Conservation (phyloP, 2,329 filamentous ascomycete genomes). For the Rutstroemia sp. region DNA sequence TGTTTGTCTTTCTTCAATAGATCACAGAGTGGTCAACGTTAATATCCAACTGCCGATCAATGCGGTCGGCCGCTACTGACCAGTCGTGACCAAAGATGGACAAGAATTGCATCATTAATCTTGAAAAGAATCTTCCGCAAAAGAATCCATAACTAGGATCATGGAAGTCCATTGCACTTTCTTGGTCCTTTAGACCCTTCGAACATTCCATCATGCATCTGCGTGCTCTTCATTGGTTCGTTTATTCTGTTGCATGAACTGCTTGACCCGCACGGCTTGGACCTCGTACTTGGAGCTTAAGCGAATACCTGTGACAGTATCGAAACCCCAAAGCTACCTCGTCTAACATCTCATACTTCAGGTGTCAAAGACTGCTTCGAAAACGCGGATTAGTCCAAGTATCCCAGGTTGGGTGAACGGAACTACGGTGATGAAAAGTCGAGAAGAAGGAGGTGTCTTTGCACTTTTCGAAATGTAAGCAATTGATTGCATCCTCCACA, state of each 20-base stretch:
- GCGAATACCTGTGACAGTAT: constrained; percentile 26
- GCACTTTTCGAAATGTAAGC: not conserved
- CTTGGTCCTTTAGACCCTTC: not conserved
- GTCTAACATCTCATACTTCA: constrained; percentile 18
- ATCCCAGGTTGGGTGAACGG: not conserved
- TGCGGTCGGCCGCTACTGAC: not conserved
- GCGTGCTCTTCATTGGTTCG: not conserved
- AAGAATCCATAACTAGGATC: constrained; percentile 3
- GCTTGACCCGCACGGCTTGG: constrained; percentile 11
- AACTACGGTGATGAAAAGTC: not conserved
- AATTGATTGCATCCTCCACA: constrained; percentile 2
- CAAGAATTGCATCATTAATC: not conserved
- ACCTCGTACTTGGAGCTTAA: constrained; percentile 12
- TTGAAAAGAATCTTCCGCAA: not conserved
- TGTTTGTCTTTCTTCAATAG: not conserved
- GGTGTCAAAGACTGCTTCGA: constrained; percentile 11
- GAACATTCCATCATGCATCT: not conserved
- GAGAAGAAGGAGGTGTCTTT: not conserved
- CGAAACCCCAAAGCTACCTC: constrained; percentile 26
- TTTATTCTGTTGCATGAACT: constrained; percentile 16
- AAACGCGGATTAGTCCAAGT: constrained; percentile 2
- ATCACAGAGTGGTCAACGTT: not conserved
- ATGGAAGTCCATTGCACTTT: not conserved
- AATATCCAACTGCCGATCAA: not conserved
- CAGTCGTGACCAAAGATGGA: not conserved